These are phyloP conservation scores for Mycena chlorophos DNA, from an alignment of 768 basidiomycete species.

Conservation along the genomic window DNA sequence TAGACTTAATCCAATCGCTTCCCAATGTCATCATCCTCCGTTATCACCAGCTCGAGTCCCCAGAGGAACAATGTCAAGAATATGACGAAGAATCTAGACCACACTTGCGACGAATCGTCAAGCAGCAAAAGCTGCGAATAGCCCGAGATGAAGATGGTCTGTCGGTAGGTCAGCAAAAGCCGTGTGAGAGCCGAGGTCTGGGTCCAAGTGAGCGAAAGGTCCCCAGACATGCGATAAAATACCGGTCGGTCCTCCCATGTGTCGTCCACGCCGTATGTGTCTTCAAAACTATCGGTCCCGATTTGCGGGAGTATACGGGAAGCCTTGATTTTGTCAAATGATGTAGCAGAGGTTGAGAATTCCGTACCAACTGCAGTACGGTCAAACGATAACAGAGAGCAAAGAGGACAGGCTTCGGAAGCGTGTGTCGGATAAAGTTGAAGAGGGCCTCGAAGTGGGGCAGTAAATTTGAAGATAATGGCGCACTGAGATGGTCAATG, in stretches of 20 bases:
- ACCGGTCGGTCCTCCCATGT: conserved; percentile 79
- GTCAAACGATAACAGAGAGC: conserved; percentile 79
- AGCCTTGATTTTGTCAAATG: too few relatives aligned
- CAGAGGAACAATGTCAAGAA: conserved; percentile 84
- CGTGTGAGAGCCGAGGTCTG: conserved; percentile 78
- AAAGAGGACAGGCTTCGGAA: conserved; percentile 81
- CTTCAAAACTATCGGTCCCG: conserved; percentile 77
- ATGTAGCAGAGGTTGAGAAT: too few relatives aligned
- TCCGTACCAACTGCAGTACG: conserved; percentile 75
- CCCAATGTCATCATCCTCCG: conserved; percentile 62
- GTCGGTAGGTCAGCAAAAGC: conserved; percentile 78
- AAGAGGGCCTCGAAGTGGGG: conserved; percentile 78
- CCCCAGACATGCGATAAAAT: conserved; percentile 26
- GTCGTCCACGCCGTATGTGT: conserved; percentile 59
- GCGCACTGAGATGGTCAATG: conserved; percentile 49
- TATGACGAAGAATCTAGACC: conserved; percentile 93
- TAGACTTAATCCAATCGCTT: conserved; percentile 67
- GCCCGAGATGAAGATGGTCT: conserved; percentile 81
- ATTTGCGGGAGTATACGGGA: conserved; percentile 84
- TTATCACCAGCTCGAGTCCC: conserved; percentile 79
- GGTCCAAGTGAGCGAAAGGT: background rate
- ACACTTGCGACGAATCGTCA: conserved; percentile 87
- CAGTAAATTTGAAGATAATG: conserved; percentile 74
- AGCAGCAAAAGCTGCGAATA: conserved; percentile 84
- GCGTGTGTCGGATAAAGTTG: conserved; percentile 81